Conservation (phyloP, 73 alveolate genomes). For the Paramecium pentaurelia region DNA sequence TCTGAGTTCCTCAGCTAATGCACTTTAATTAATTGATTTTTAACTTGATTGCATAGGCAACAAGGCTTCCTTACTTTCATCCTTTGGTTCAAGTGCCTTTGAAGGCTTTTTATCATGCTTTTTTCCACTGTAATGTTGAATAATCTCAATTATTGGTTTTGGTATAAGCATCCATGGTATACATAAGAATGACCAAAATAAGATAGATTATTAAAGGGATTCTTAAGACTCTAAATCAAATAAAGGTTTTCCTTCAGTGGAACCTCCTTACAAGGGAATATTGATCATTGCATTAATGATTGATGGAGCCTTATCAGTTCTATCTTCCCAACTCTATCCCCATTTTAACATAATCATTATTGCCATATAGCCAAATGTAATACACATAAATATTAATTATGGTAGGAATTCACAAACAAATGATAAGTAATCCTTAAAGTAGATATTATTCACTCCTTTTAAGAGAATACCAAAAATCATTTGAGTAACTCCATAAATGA, state of each 20-base stretch:
- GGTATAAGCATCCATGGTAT: slow-evolving; percentile 94
- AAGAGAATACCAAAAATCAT: slow-evolving; percentile 93
- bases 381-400: slow-evolving; percentile 80
- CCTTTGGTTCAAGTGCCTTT: slow-evolving; percentile 49
- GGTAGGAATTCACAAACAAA: slow-evolving; percentile 94
- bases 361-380: slow-evolving; percentile 94
- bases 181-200: slow-evolving; percentile 81
- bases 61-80: slow-evolving; percentile 32
- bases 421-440: slow-evolving; percentile 81
- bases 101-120: slow-evolving; percentile 55
- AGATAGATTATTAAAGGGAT: slow-evolving; percentile 67
- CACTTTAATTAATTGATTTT: slow-evolving; percentile 53
- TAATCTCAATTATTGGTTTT: slow-evolving; percentile 84
- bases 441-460: slow-evolving; percentile 86
- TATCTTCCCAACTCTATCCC: slow-evolving; percentile 83
- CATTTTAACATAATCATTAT: slow-evolving; percentile 89
- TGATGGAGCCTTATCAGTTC: slow-evolving; percentile 89
- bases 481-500: slow-evolving; percentile 93
- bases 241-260: slow-evolving; percentile 84
- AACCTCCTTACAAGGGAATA: slow-evolving; percentile 86
- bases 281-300: slow-evolving; percentile 90
- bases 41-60: slow-evolving; percentile 38
- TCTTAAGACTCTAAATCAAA: slow-evolving; percentile 75
- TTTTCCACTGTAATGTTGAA: slow-evolving; percentile 33
- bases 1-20: slow-evolving; percentile 66